A percentile compares a stretch with the other conserved stretches of the same genome.
Conservation (phyloP, 352 stramenopile species). For the Pythium rhizo-oryzae region DNA sequence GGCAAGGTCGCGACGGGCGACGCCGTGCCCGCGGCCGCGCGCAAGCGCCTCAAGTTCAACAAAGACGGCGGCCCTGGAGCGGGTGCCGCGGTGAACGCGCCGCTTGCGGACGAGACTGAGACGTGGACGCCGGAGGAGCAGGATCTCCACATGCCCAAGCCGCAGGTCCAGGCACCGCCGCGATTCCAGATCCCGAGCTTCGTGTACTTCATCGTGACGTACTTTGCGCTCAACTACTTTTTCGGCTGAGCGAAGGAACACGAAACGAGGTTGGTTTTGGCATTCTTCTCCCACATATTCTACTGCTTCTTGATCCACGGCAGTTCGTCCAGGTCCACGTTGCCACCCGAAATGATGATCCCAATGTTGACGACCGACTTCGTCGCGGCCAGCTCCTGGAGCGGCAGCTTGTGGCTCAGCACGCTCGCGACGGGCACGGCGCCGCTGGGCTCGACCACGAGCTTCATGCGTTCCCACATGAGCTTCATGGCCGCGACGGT, state of each 20-base stretch:
- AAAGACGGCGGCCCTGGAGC: conserved; percentile 37
- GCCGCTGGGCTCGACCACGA: conserved; percentile 78
- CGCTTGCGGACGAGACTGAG: conserved; percentile 23
- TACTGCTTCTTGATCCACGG: conserved; percentile 39
- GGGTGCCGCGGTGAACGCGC: conserved; percentile 18
- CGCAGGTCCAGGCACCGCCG: conserved; percentile 52
- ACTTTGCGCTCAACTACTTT: conserved; percentile 74
- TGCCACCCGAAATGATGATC: conserved; percentile 67
- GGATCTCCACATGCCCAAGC: conserved; percentile 44
- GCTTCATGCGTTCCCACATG: conserved; percentile 92
- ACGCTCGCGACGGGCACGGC: conserved; percentile 24
- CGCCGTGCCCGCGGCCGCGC: conserved; percentile 49
- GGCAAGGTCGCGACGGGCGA: conserved; percentile 54
- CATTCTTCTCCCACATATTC: neutral
- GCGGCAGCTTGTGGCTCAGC: conserved; percentile 5
- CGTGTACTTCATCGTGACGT: conserved; percentile 72
- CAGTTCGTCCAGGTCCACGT: conserved; percentile 67
- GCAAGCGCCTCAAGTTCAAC: conserved; percentile 69
- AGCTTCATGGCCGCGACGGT: conserved; percentile 83
- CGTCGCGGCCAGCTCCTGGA: neutral
- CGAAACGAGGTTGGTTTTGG: neutral
- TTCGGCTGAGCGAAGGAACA: conserved; percentile 33
- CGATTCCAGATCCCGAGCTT: conserved; percentile 60
- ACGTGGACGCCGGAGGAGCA: conserved; percentile 41
- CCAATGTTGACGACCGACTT: conserved; percentile 51